These are phyloP conservation scores for Anthostomella pinea DNA, from an alignment of 2,329 filamentous ascomycete genomes.

Conservation along the genomic window DNA sequence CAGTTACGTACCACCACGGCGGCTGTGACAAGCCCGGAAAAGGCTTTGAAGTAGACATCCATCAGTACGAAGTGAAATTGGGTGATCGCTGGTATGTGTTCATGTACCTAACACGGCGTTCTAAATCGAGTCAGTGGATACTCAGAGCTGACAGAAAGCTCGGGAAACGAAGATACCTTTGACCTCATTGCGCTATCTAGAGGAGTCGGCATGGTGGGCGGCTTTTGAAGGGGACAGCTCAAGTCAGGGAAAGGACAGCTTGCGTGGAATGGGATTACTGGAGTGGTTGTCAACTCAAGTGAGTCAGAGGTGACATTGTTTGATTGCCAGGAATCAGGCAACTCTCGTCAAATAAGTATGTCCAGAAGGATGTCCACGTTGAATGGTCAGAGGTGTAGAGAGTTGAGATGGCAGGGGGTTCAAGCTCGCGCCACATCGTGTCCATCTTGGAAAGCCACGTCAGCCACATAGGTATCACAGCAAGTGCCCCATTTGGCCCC, in stretches of 20 bases:
- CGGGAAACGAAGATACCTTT: constrained; percentile 47
- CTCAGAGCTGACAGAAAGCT: neutral
- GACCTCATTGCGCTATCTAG: constrained; percentile 68
- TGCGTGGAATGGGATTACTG: neutral
- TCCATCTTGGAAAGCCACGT: constrained; percentile 8
- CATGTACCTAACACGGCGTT: constrained; percentile 65
- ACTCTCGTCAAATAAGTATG: constrained; percentile 20
- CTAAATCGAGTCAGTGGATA: constrained; percentile 38
- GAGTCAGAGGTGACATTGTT: constrained; percentile 10
- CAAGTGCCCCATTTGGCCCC: neutral
- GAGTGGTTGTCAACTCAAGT: constrained; percentile 2
- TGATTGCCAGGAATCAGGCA: constrained; percentile 11
- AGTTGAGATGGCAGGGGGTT: neutral
- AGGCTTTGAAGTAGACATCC: constrained; percentile 52
- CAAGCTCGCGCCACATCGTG: constrained; percentile 24
- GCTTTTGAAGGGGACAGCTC: too few species aligned
- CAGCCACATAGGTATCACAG: constrained; percentile 12
- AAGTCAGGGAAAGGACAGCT: neutral
- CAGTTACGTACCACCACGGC: constrained; percentile 55
- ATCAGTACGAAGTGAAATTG: constrained; percentile 20
- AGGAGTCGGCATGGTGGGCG: constrained; percentile 61
- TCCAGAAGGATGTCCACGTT: neutral
- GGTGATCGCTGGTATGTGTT: constrained; percentile 4
- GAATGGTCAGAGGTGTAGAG: neutral
- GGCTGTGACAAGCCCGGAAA: constrained; percentile 77